Evolutionary conservation across 768 basidiomycete species (phyloP), one percentile per base, ranked within the genome.

Genomic region (Boletellus ananiceps): DNA sequence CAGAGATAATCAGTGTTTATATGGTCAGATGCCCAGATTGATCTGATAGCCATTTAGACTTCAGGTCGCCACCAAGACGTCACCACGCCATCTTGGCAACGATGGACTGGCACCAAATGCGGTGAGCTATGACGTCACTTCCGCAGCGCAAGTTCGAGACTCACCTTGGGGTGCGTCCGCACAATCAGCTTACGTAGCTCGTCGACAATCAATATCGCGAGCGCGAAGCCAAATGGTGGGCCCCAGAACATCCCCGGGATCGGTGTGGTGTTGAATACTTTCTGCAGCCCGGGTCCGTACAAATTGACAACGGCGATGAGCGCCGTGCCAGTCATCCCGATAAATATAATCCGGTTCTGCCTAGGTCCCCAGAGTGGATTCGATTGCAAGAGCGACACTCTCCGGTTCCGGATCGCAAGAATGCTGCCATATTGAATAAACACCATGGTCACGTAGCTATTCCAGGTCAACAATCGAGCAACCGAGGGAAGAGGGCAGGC

Each of bases 181-280:
- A 75, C 75, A 12, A 77, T 51, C 42, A 75, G 51, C 57, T 78
- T 78, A 21, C 76, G 66, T 1, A 68, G 48, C 52, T 78, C 77
- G 44, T 78, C 76, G 39, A 76, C 55, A 5, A 57, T 58, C 46
- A 78, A 54, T 5, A 78, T 61, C 1, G 57, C 74, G 12, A 71
- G 38, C 2, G 72, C 77, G 33, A 77, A 74, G 2, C 61, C 66
- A 46, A 77, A 72, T 2, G 77, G 76, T 25, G 74, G 62, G 13
- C 73, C 67, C 77, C 77, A 78, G 59, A 75, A 78, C 69, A 71
- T 74, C 2, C 65, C 57, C 2, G 73, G 75, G 23, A 77, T 76
- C 6, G 72, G 71, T 2, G 70, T 58, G 4, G 75, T 78, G 2
- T 29, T 32, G 44, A 78, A 78, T 21, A 77, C 73, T 0, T 38